These are phyloP conservation scores for Pyricularia pennisetigena DNA, from an alignment of 2,329 filamentous ascomycete species.

Conservation along the genomic window DNA sequence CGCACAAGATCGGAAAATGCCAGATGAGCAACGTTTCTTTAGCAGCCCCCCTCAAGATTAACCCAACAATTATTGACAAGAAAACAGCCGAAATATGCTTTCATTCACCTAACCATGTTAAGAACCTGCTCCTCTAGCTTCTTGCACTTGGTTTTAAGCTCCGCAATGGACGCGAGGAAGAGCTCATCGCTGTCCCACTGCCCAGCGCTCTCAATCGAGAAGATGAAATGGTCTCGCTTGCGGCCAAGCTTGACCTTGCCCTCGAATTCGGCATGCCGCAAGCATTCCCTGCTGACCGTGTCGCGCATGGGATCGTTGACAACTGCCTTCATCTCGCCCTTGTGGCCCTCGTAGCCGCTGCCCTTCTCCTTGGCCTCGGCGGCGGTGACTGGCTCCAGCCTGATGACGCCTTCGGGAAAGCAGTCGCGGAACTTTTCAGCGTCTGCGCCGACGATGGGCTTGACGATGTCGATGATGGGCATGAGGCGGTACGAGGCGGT, in stretches of 20 bases:
- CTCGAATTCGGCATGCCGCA: slow-evolving; percentile 88
- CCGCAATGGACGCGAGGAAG: slow-evolving; percentile 80
- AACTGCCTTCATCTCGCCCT: slow-evolving; percentile 78
- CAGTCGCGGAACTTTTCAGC: slow-evolving; percentile 84
- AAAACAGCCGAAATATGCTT: slow-evolving; percentile 4
- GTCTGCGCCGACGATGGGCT: slow-evolving; percentile 77
- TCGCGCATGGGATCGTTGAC: slow-evolving; percentile 85
- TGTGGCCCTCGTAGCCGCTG: slow-evolving; percentile 61
- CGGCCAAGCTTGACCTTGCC: slow-evolving; percentile 91
- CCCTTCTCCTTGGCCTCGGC: slow-evolving; percentile 52
- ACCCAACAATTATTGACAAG: slow-evolving; percentile 10
- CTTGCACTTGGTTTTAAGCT: slow-evolving; percentile 77
- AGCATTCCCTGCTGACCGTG: slow-evolving; percentile 85
- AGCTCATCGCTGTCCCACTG: slow-evolving; percentile 92
- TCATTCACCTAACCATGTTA: slow-evolving; percentile 44
- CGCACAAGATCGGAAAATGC: neutral
- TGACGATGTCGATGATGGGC: slow-evolving; percentile 74
- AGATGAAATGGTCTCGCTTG: slow-evolving; percentile 93
- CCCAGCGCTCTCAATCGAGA: slow-evolving; percentile 86
- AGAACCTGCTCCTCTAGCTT: slow-evolving; percentile 61
- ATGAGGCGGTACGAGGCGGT: slow-evolving; percentile 89
- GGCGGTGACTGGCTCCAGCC: slow-evolving; percentile 59
- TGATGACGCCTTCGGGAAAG: slow-evolving; percentile 84
- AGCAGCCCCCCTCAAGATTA: neutral
- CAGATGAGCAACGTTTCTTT: neutral